A percentile compares a stretch with the other conserved stretches of the same genome.
phyloP scores from a whole-genome alignment of 331 rosid species.

The Stylosanthes scabra region DNA sequence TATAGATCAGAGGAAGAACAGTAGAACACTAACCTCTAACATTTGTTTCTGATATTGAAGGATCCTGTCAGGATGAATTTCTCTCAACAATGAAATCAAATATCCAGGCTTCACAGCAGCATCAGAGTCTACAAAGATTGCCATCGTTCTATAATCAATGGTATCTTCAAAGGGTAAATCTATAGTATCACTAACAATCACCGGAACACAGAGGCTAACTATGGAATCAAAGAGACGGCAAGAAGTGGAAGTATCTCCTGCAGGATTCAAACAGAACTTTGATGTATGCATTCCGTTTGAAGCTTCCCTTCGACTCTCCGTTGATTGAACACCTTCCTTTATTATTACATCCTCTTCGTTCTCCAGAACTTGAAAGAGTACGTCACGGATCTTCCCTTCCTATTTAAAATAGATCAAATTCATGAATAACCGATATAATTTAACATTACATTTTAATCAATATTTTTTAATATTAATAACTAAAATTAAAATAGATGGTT shows the following conservation, averaged over 20 bases:
- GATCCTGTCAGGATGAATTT: no score
- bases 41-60: no score
- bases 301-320: conserved; percentile 91
- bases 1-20: no score
- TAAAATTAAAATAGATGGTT: no score
- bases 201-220: conserved; percentile 93
- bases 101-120: no score
- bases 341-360: conserved; percentile 69
- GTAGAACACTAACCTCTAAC: no score
- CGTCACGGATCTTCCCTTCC: conserved; percentile 94
- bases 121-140: no score
- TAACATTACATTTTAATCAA: not conserved
- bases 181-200: conserved; percentile 77
- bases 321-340: conserved; percentile 87
- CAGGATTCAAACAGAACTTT: conserved; percentile 93
- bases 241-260: conserved; percentile 98
- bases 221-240: conserved; percentile 93
- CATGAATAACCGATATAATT: no score
- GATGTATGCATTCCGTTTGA: conserved; percentile 90
- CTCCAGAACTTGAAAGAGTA: conserved; percentile 77
- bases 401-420: conserved; percentile 30
- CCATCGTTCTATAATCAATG: no score
- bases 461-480: not conserved
- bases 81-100: no score
- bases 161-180: conserved; percentile 65